Base-by-base conservation (phyloP, 306 rosid species). In the Cucumis hystrix region DNA sequence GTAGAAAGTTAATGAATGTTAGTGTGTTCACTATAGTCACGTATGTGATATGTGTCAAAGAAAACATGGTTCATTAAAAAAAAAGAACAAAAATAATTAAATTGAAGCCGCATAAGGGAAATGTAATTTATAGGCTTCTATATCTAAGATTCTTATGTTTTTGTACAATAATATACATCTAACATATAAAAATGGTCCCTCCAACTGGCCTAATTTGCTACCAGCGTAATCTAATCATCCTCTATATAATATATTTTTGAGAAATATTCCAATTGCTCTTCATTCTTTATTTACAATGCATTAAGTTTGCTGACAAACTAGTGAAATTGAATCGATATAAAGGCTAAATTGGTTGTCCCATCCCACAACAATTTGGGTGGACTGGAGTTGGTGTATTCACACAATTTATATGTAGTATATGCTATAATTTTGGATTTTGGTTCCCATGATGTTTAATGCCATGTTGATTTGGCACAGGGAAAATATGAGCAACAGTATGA, bases 401-500 rank as follows among this genome's bases (percentile, higher is more conserved):
- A 68, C 6, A 8, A 65, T 40, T 37, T 39, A 39, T 66, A 7
- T 17, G 12, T 18, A 9, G 33, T 68, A 21, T 68, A 20, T 68
- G 37, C 7, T n/a, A 13, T 20, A 71, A 61, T 60, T 25, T 78
- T 69, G 64, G 23, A 56, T 8, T 68, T 68, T 68, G 55, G 23
- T 68, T 58, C 58, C 74, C 64, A 61, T 54, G 80, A 54, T 74
- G 64, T 75, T 20, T 35, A 35, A 30, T 77, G 25, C 72, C 41
- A 70, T 47, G 76, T 78, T 80, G 70, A 61, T 74, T 20, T 81
- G 63, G 2, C 68, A 8, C 84, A 96, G 99, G 99, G 98, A 70
- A 96, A 96, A 86, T 96, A 96, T 75, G 99, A 96, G 14, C 91
- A 89, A 70, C 92, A 82, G 71, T 88, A 88, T 72, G 99, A 96